Base-by-base conservation (phyloP, 495 filamentous ascomycete species). In the Neurospora sp. region DNA sequence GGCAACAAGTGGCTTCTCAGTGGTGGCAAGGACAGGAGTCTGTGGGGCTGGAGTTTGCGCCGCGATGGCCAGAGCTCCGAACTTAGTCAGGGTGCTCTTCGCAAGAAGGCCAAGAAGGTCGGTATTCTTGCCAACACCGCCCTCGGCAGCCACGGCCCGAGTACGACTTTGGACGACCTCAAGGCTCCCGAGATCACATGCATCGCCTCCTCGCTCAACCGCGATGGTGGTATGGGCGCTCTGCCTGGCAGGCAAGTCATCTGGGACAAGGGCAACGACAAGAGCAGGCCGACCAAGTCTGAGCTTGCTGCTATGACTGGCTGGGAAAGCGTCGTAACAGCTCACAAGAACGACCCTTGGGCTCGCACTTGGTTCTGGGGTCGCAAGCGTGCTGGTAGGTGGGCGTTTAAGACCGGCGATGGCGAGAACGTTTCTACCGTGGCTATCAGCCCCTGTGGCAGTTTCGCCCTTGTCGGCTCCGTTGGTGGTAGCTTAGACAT, bases 311-410 rank as follows among this genome's bases (percentile, higher is more conserved):
- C 87, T 53, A 88, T 88, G 77, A 96, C 94, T 4, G 96, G 96
- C 16, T 98, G 96, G 95, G 96, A 98, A 79, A 97, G 94, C 77
- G 89, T 99, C 18, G 87, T 99, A 1, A 99, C 96, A 12, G 94
- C 93, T n/a, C 96, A 99, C 80, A 88, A 89, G 74, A 89, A 91
- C 20, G 95, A 98, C 75, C 89, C 90, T 68, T 92, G 86, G 76
- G 96, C 93, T 44, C 87, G 96, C 48, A 97, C 94, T 31, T 99
- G 96, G 96, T 98, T 98, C 83, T 97, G 97, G 93, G 94, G 94
- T 18, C 89, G 93, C 74, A 97, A 94, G 77, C 89, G 91, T 75
- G 94, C 94, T 48, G 96, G 96, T 22, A 88, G 96, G 71, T 99
- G 96, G 96, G 90, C 90, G 2, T 94, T 98, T 74, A 90, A 92